Base-by-base conservation (phyloP, 1,139 yeast species). In the Eremothecium coryli region DNA sequence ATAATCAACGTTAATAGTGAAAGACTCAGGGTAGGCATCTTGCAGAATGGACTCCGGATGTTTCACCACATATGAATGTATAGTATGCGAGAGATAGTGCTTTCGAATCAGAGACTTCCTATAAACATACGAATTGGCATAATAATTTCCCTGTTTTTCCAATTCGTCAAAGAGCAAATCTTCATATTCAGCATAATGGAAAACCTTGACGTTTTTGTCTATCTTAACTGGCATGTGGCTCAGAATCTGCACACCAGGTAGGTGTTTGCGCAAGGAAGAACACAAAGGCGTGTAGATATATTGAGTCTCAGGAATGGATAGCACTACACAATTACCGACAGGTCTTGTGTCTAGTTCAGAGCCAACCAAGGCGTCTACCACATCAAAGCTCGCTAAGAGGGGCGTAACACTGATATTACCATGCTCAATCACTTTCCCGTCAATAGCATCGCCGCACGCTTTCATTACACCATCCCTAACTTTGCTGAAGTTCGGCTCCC, bases 141-240 rank as follows among this genome's bases (percentile, higher is more conserved):
- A 65, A 57, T 85, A 88, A 20, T 66, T 61, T 0, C 63, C 52
- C 24, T 62, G 58, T 10, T 62, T 51, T 23, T 56, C 37, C 15
- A 52, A 34, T 31, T 45, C 45, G 50, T 86, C 96, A 48, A 86
- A 71, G 50, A 88, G 82, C 17, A 88, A 60, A 37, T 82, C 88
- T 55, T 90, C 98, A 54, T 90, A 90, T 37, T 90, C 97, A 10
- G 85, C 90, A 53, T 74, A 86, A 44, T 86, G 95, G 48, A 86
- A 76, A 1, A 75, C 52, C 39, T 63, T 65, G 1, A 32, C 35
- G 2, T 38, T 41, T 1, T 40, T 42, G 7, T 24, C 32, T 1
- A 36, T 29, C 5, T 25, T 40, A 3, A 31, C 25, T 5, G 43
- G 37, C 11, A 42, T 20, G 3, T 38, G 30, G 8, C 41, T 24